Percentiles rank a stretch among this genome's conserved stretches.
Conservation (phyloP, 495 filamentous ascomycete species). For the Xylaria cubensis region DNA sequence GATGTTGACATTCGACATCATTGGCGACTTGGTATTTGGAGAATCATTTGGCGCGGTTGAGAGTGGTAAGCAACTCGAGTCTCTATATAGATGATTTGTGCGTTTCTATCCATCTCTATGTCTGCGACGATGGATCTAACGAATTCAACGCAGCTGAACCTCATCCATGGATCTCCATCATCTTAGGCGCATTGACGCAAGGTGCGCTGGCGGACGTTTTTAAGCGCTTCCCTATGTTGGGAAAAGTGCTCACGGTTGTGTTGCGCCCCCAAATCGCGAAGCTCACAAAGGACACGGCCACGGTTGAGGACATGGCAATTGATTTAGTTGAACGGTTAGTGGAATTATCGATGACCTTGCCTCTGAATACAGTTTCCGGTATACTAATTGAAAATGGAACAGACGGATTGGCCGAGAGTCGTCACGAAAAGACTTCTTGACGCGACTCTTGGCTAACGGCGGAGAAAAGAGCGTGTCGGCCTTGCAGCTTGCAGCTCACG, state of each 20-base stretch:
- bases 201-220: slow-evolving; percentile 34
- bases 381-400: not conserved
- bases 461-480: slow-evolving; percentile 1
- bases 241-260: slow-evolving; percentile 16
- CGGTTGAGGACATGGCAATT: slow-evolving; percentile 27
- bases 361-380: not conserved
- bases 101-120: not conserved
- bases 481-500: slow-evolving; percentile 29
- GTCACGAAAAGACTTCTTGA: slow-evolving; percentile 34
- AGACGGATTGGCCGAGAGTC: slow-evolving; percentile 11
- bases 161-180: slow-evolving; percentile 31
- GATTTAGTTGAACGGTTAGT: slow-evolving; percentile 25
- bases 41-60: slow-evolving; percentile 47
- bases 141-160: slow-evolving; percentile 9
- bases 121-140: not conserved
- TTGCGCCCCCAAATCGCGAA: slow-evolving; percentile 25
- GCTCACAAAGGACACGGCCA: slow-evolving; percentile 11
- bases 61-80: slow-evolving; percentile 19
- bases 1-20: slow-evolving; percentile 41
- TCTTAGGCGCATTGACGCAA: slow-evolving; percentile 40
- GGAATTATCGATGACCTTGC: not conserved
- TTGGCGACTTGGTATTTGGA: slow-evolving; percentile 42
- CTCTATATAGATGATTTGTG: not conserved
- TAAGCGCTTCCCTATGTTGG: slow-evolving; percentile 26
- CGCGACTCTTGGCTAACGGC: slow-evolving; percentile 21